phyloP scores from a whole-genome alignment of 345 rosid genomes.

The Ricinus communis region DNA sequence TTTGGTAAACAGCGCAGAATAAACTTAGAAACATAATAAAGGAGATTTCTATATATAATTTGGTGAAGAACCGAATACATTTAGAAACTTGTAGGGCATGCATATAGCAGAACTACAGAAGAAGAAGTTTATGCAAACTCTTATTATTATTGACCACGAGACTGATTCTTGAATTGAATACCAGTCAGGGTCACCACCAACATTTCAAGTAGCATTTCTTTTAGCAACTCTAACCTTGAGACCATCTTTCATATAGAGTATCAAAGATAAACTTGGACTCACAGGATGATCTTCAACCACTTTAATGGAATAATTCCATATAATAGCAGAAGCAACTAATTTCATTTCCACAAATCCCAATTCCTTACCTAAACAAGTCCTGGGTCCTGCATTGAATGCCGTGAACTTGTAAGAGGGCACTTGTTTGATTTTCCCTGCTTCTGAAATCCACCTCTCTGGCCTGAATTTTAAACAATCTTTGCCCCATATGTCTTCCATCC shows the following conservation, averaged over 20 bases:
- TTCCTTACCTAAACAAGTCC: slow-evolving; percentile 19
- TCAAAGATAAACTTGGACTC: slow-evolving; percentile 1
- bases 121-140: no score
- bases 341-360: slow-evolving; percentile 7
- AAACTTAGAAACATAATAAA: no score
- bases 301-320: slow-evolving; percentile 7
- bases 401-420: slow-evolving; percentile 12
- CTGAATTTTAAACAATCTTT: slow-evolving; percentile 54
- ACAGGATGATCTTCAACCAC: slow-evolving; percentile 1
- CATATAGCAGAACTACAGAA: no score
- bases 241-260: slow-evolving; percentile 14
- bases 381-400: slow-evolving; percentile 11
- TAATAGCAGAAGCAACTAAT: not conserved
- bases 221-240: slow-evolving; percentile 12
- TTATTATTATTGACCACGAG: no score
- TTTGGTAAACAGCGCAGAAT: no score
- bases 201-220: slow-evolving; percentile 1
- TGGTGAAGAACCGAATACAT: no score
- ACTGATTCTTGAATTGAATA: no score
- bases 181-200: no score
- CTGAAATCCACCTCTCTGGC: slow-evolving; percentile 22
- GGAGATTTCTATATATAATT: no score
- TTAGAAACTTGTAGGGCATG: no score
- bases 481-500: slow-evolving; percentile 74
- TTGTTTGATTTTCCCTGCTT: not conserved